These are phyloP conservation scores for Azolla pinnata DNA, from an alignment of 75 land plant genomes.

Conservation along the genomic window DNA sequence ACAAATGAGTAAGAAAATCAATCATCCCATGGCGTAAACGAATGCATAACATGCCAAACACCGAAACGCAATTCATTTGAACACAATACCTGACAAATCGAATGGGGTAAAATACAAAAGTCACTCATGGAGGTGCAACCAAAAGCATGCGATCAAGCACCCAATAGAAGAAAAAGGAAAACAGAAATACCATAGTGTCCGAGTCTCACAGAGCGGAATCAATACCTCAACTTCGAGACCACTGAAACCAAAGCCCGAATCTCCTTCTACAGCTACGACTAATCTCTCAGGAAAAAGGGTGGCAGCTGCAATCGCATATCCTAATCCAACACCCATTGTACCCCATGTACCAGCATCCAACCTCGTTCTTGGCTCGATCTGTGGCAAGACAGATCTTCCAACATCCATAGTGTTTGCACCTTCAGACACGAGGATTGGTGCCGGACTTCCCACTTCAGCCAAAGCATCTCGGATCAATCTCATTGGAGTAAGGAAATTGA, in stretches of 20 bases:
- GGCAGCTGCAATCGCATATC: constrained; percentile 96
- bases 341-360: constrained; percentile 99
- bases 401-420: constrained; percentile 99
- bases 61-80: too few species aligned
- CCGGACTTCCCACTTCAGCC: constrained; percentile 54
- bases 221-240: constrained; percentile 96
- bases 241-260: constrained; percentile 91
- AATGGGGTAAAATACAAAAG: too few species aligned
- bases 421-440: constrained; percentile 86
- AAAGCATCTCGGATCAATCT: constrained; percentile 88
- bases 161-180: neutral
- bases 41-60: too few species aligned
- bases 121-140: too few species aligned
- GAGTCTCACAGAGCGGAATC: neutral
- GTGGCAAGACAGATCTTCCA: constrained; percentile 72
- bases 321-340: constrained; percentile 96
- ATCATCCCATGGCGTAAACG: too few species aligned
- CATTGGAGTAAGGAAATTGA: constrained; percentile 88
- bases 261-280: constrained; percentile 97
- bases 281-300: constrained; percentile 62
- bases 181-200: neutral
- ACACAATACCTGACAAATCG: too few species aligned
- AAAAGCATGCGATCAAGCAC: too few species aligned
- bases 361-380: constrained; percentile 88
- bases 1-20: too few species aligned